phyloP scores from a whole-genome alignment of 1,284 basidiomycete species.

The Pterulicium gracile region DNA sequence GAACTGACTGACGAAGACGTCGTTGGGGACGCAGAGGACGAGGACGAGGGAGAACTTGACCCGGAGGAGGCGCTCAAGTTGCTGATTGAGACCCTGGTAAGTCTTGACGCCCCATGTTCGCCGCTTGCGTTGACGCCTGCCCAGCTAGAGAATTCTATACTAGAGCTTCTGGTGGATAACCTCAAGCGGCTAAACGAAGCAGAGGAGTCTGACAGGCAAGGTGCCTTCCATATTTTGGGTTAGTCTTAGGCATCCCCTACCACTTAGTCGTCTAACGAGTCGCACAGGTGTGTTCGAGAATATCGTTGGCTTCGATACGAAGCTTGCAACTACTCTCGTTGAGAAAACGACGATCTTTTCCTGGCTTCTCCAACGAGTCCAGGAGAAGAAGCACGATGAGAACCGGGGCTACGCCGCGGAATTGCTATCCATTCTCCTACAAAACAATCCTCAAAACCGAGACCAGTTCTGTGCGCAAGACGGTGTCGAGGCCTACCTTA shows the following conservation, averaged over 20 bases:
- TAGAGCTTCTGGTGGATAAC: constrained; percentile 89
- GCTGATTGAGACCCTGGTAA: constrained; percentile 66
- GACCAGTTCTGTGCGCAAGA: constrained; percentile 54
- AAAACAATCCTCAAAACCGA: constrained; percentile 58
- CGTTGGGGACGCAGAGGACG: constrained; percentile 63
- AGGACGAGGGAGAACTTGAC: constrained; percentile 57
- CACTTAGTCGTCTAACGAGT: constrained; percentile 4
- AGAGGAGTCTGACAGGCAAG: constrained; percentile 83
- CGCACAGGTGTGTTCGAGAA: constrained; percentile 86
- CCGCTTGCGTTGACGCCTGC: constrained; percentile 4
- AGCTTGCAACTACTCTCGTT: constrained; percentile 60
- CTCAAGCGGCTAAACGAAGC: constrained; percentile 71
- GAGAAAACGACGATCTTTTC: constrained; percentile 63
- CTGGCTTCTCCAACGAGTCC: constrained; percentile 79
- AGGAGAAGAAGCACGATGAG: constrained; percentile 65
- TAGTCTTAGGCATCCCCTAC: constrained; percentile 10
- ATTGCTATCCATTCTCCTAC: constrained; percentile 82
- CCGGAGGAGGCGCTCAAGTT: constrained; percentile 55
- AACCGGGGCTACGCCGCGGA: constrained; percentile 86
- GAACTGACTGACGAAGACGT: constrained; percentile 97
- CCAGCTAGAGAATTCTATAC: constrained; percentile 71
- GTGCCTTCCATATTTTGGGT: constrained; percentile 88
- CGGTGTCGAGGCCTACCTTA: constrained; percentile 74
- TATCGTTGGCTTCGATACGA: constrained; percentile 75
- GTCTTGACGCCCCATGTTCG: constrained; percentile 17